phyloP scores from a whole-genome alignment of 2,329 filamentous ascomycete species.

The Fusarium nurragi region DNA sequence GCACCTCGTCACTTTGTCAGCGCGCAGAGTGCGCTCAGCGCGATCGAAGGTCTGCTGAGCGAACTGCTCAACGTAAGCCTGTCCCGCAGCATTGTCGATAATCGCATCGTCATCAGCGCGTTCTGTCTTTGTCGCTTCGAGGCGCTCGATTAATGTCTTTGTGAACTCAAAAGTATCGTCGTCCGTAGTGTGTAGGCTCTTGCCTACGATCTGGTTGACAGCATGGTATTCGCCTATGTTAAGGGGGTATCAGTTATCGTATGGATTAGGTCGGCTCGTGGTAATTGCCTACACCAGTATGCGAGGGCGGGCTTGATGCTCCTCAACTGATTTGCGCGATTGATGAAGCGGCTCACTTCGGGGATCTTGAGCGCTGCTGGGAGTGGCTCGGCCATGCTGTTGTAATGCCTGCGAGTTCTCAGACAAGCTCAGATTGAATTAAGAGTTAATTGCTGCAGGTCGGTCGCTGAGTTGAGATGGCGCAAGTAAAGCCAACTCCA shows the following conservation, averaged over 20 bases:
- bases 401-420: not conserved
- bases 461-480: slow-evolving; percentile 7
- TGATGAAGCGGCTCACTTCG: slow-evolving; percentile 85
- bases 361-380: slow-evolving; percentile 71
- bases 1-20: slow-evolving; percentile 84
- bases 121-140: slow-evolving; percentile 71
- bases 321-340: slow-evolving; percentile 85
- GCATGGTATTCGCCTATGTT: slow-evolving; percentile 86
- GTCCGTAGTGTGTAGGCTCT: slow-evolving; percentile 79
- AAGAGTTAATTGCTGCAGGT: not conserved
- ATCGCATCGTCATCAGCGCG: slow-evolving; percentile 84
- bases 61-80: slow-evolving; percentile 95
- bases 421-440: not conserved
- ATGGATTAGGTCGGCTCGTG: not conserved
- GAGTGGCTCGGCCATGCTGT: slow-evolving; percentile 70
- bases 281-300: slow-evolving; percentile 83
- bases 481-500: slow-evolving; percentile 23
- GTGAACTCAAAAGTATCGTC: slow-evolving; percentile 84
- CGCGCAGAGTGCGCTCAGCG: slow-evolving; percentile 82
- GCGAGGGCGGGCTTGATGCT: slow-evolving; percentile 85
- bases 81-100: slow-evolving; percentile 83
- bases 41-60: slow-evolving; percentile 86
- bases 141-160: slow-evolving; percentile 85
- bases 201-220: slow-evolving; percentile 88
- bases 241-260: slow-evolving; percentile 13